Evolutionary conservation across 2,329 filamentous ascomycete species (phyloP), one percentile per base, ranked within the genome.

Genomic region (Juglanconis oblonga): DNA sequence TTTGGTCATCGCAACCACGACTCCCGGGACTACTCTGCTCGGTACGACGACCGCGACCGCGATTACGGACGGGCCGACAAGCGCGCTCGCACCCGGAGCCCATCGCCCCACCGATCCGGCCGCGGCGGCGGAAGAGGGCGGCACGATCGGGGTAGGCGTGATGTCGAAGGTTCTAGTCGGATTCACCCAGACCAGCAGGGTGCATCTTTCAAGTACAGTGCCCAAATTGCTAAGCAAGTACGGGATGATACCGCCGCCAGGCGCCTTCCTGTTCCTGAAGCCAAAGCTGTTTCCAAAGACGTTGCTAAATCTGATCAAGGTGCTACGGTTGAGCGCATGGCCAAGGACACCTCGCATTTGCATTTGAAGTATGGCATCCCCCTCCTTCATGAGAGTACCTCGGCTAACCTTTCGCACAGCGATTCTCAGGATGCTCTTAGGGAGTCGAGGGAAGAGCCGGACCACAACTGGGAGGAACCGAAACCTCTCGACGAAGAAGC

Each of bases 401-500:
- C 51, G 11, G 54, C 50, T 62, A 29, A 62, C 45, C 14, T 29
- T 17, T 13, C 36, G 24, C 54, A 17, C 42, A 61, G 55, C 54
- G 59, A 62, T 29, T 36, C 55, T 49, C 48, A 48, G 29, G 24
- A 9, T 47, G 32, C 48, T 35, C 13, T 47, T 8, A 47, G 59
- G 56, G 55, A 52, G 33, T 55, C 64, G 50, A 42, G 54, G 9
- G 47, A 48, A 44, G 52, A 62, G 56, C 55, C 58, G 48, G 66
- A 68, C 24, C 63, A 76, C 61, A 79, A 83, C 63, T 79, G 75
- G 65, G 78, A 82, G 63, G 81, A 84, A 65, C 77, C 82, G 58
- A 80, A 86, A 67, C 80, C 83, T n/a, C 72, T 92, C 66, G 89
- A 96, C 72, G 90, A 96, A 77, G 90, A 89, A 64, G 87, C 90